Evolutionary conservation across 257 asterid genomes (phyloP).

Genomic region (Misopates orontium): DNA sequence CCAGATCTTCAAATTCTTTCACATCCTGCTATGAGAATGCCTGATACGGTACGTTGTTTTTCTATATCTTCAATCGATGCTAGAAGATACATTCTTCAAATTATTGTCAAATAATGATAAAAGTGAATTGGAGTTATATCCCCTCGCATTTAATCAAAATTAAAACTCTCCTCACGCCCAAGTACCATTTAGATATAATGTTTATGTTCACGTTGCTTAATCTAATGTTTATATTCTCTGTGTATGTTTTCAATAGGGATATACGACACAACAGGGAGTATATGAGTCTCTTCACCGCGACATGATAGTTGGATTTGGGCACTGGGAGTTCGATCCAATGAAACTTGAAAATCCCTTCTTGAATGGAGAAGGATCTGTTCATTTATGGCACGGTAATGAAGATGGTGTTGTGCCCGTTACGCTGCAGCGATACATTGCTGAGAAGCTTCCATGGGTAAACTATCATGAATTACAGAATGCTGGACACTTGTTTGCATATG

Average conservation of each 20-base stretch:
- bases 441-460: conserved; percentile 62
- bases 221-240: neutral
- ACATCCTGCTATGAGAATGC: conserved; percentile 14
- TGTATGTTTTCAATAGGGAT: conserved; percentile 36
- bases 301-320: conserved; percentile 65
- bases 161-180: too few relatives aligned
- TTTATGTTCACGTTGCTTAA: neutral
- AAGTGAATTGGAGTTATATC: too few relatives aligned
- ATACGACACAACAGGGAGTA: conserved; percentile 61
- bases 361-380: conserved; percentile 50
- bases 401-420: conserved; percentile 67
- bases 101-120: too few relatives aligned
- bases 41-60: conserved; percentile 35
- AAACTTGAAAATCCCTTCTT: conserved; percentile 50
- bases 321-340: conserved; percentile 73
- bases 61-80: neutral
- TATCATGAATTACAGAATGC: conserved; percentile 46
- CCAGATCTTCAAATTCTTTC: conserved; percentile 50
- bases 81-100: neutral
- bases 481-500: conserved; percentile 40
- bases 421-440: conserved; percentile 56
- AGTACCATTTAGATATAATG: too few relatives aligned
- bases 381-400: conserved; percentile 76
- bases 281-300: conserved; percentile 66
- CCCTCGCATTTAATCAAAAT: too few relatives aligned